Evolutionary conservation across 2,329 filamentous ascomycete species (phyloP).

Genomic region (Penicillium sp.): DNA sequence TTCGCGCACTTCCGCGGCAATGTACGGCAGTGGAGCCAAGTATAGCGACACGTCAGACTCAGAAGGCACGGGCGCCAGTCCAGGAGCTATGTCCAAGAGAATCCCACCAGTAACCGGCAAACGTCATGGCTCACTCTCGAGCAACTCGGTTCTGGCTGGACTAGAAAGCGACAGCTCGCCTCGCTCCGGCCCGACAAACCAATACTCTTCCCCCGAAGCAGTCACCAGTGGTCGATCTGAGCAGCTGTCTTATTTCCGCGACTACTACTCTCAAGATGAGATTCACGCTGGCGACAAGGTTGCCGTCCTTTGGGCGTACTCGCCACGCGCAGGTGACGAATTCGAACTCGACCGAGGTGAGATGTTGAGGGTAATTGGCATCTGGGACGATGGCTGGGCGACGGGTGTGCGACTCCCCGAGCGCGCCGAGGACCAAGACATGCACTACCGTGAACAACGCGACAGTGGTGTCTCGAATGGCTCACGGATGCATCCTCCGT

Average conservation of each 20-base stretch:
- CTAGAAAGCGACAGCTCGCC: slow-evolving; percentile 71
- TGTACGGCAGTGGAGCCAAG: slow-evolving; percentile 49
- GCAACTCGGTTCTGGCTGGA: slow-evolving; percentile 69
- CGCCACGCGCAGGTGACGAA: slow-evolving; percentile 88
- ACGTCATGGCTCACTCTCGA: slow-evolving; percentile 86
- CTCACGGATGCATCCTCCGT: slow-evolving; percentile 60
- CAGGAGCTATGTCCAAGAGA: slow-evolving; percentile 62
- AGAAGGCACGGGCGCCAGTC: slow-evolving; percentile 69
- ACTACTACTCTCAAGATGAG: slow-evolving; percentile 97
- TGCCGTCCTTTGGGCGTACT: slow-evolving; percentile 92
- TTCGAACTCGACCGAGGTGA: slow-evolving; percentile 91
- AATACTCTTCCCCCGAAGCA: slow-evolving; percentile 81
- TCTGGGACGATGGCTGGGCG: slow-evolving; percentile 99
- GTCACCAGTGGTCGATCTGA: slow-evolving; percentile 88
- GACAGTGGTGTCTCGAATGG: slow-evolving; percentile 92
- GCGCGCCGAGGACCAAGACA: slow-evolving; percentile 85
- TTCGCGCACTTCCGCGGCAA: slow-evolving; percentile 52
- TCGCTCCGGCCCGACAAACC: slow-evolving; percentile 62
- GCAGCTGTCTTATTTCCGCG: slow-evolving; percentile 93
- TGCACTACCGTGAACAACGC: slow-evolving; percentile 71
- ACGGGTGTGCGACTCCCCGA: slow-evolving; percentile 84
- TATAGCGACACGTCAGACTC: slow-evolving; percentile 58
- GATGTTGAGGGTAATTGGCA: slow-evolving; percentile 96
- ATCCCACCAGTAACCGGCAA: slow-evolving; percentile 54
- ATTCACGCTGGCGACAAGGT: slow-evolving; percentile 90